Percentiles rank a stretch among this genome's conserved stretches.
These are phyloP conservation scores for Musa beccarii DNA, from an alignment of 176 grass and related monocot genomes.

Conservation along the genomic window DNA sequence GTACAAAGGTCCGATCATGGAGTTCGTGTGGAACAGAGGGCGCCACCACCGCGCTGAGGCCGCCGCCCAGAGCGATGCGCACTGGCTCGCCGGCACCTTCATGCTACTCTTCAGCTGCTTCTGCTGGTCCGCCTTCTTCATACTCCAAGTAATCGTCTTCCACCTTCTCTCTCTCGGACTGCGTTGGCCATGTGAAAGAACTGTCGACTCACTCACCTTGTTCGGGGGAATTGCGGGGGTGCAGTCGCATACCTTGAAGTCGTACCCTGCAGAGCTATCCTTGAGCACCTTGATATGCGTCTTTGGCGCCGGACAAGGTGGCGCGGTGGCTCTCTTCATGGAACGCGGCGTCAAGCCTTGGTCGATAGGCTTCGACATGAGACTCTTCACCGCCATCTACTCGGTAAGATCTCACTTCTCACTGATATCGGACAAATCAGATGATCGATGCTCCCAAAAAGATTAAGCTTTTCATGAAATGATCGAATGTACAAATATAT, in stretches of 20 bases:
- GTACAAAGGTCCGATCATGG: constrained; percentile 61
- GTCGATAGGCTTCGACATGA: constrained; percentile 76
- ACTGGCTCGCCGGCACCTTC: constrained; percentile 67
- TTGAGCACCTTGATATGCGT: constrained; percentile 65
- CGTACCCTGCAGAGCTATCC: constrained; percentile 74
- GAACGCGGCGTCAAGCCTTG: constrained; percentile 49
- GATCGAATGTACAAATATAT: too few species aligned
- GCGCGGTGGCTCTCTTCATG: constrained; percentile 43
- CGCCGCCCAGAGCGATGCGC: neutral
- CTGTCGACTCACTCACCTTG: constrained; percentile 31
- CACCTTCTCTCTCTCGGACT: neutral
- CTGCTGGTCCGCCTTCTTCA: constrained; percentile 76
- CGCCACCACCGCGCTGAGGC: constrained; percentile 18
- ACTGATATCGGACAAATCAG: neutral
- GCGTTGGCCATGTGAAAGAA: neutral
- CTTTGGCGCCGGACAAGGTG: constrained; percentile 44
- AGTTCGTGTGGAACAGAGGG: constrained; percentile 54
- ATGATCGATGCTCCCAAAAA: neutral
- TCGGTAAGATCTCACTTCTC: neutral
- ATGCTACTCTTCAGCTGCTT: constrained; percentile 48
- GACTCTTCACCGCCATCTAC: constrained; percentile 72
- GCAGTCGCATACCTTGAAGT: constrained; percentile 52
- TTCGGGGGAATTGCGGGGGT: neutral
- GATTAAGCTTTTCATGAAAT: neutral
- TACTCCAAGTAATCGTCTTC: constrained; percentile 41